Evolutionary conservation across 495 filamentous ascomycete genomes (phyloP).

Genomic region (Symbiotaphrina buchneri): DNA sequence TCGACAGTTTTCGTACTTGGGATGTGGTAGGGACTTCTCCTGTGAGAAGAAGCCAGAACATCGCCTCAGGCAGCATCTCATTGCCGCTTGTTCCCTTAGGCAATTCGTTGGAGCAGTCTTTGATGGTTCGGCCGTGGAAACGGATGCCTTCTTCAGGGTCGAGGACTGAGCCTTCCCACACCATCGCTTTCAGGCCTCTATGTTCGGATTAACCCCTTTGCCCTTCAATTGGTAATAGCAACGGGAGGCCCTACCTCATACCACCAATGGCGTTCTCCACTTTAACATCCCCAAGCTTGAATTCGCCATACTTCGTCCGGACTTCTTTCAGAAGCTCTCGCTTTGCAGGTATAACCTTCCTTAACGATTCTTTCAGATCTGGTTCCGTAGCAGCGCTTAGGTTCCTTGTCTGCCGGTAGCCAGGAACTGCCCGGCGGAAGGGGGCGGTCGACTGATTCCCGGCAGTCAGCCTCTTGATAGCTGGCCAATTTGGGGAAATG

Average conservation of each 20-base stretch:
- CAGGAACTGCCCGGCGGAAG: no score
- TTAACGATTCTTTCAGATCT: constrained; percentile 69
- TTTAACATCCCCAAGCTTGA: constrained; percentile 76
- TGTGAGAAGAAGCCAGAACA: constrained; percentile 98
- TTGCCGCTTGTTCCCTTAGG: constrained; percentile 84
- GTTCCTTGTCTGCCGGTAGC: no score
- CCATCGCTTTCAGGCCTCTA: constrained; percentile 82
- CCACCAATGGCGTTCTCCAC: constrained; percentile 87
- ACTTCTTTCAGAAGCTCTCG: constrained; percentile 79
- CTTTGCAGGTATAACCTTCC: constrained; percentile 70
- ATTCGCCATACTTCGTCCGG: constrained; percentile 53
- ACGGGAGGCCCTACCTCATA: constrained; percentile 40
- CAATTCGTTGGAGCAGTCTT: constrained; percentile 84
- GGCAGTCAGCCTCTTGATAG: no score
- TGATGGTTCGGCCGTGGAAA: constrained; percentile 94
- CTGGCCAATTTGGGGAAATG: no score
- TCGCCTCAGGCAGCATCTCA: constrained; percentile 98
- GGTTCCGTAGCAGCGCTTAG: no score
- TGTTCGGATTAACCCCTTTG: constrained; percentile 1
- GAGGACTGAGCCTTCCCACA: constrained; percentile 96
- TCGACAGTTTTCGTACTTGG: constrained; percentile 63
- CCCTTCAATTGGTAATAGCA: background rate
- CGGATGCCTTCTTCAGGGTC: constrained; percentile 94
- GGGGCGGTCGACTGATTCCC: no score
- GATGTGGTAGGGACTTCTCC: constrained; percentile 66